Conservation (phyloP, 2,329 filamentous ascomycete species). For the Mycocentrospora acerina region DNA sequence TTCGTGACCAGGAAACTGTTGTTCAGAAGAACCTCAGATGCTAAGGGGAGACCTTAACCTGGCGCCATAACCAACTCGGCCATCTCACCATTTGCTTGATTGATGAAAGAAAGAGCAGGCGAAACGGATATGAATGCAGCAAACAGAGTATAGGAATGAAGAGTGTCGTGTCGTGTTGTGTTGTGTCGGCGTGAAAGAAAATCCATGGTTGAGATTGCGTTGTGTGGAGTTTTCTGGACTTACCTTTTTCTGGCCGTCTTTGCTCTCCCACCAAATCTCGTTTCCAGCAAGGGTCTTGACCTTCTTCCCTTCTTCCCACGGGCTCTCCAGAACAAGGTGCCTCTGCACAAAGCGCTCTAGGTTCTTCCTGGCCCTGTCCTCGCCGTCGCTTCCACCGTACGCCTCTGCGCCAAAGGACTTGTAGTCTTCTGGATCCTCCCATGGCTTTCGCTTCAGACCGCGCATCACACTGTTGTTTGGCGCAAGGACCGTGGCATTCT, state of each 20-base stretch:
- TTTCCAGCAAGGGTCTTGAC: slow-evolving; percentile 67
- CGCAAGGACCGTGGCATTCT: slow-evolving; percentile 83
- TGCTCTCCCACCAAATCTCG: slow-evolving; percentile 81
- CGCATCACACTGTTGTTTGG: slow-evolving; percentile 83
- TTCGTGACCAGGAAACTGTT: slow-evolving; percentile 40
- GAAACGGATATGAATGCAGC: background rate
- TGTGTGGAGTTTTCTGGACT: slow-evolving; percentile 31
- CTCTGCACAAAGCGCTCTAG: slow-evolving; percentile 79
- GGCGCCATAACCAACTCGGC: slow-evolving; percentile 37
- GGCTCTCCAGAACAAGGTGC: slow-evolving; percentile 74
- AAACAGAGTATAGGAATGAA: no score
- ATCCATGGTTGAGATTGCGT: slow-evolving; percentile 3
- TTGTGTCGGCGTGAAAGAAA: slow-evolving; percentile 4
- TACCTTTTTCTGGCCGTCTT: slow-evolving; percentile 67
- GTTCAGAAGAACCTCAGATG: slow-evolving; percentile 10
- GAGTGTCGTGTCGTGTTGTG: no score
- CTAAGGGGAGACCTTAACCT: slow-evolving; percentile 32
- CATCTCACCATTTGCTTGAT: slow-evolving; percentile 11
- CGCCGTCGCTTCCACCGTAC: slow-evolving; percentile 74
- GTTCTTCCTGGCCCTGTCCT: slow-evolving; percentile 75
- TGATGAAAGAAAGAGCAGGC: slow-evolving; percentile 4
- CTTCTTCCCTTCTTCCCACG: slow-evolving; percentile 71
- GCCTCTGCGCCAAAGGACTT: slow-evolving; percentile 64
- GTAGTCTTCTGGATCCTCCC: slow-evolving; percentile 78
- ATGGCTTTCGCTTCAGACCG: slow-evolving; percentile 78